A percentile compares a stretch with the other conserved stretches of the same genome.
These are phyloP conservation scores for Cajanus cajan DNA, from an alignment of 306 rosid species.

Conservation along the genomic window DNA sequence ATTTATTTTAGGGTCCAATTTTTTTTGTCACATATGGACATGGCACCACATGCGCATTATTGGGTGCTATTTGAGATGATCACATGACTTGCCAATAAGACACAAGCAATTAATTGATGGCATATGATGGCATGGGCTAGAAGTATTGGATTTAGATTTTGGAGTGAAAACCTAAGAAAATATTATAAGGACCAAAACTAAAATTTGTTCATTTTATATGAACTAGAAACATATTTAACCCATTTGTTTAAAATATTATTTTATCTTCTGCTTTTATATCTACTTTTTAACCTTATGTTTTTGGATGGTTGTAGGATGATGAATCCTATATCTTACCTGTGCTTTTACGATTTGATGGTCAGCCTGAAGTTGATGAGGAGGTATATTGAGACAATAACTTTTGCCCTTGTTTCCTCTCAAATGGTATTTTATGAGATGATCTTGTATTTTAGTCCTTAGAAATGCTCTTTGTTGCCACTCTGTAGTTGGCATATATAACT, in stretches of 20 bases:
- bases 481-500: constrained; percentile 3
- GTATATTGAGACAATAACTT: constrained; percentile 48
- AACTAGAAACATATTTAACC: not conserved
- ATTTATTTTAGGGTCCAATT: no score
- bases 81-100: no score
- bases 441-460: constrained; percentile 2
- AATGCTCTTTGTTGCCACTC: constrained; percentile 15
- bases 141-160: not conserved
- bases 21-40: not conserved
- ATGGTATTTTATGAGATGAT: constrained; percentile 10
- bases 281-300: constrained; percentile 32
- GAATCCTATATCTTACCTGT: constrained; percentile 93
- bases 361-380: constrained; percentile 95
- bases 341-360: constrained; percentile 90
- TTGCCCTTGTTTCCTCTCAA: constrained; percentile 1
- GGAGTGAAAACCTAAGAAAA: not conserved
- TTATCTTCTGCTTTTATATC: not conserved
- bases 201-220: not conserved
- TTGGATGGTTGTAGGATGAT: constrained; percentile 72
- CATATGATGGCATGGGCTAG: not conserved
- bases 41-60: not conserved
- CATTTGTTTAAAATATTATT: not conserved
- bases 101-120: no score
- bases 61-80: not conserved
- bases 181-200: not conserved